Conservation (phyloP, 208 protist genomes). For the Leishmania arabica region DNA sequence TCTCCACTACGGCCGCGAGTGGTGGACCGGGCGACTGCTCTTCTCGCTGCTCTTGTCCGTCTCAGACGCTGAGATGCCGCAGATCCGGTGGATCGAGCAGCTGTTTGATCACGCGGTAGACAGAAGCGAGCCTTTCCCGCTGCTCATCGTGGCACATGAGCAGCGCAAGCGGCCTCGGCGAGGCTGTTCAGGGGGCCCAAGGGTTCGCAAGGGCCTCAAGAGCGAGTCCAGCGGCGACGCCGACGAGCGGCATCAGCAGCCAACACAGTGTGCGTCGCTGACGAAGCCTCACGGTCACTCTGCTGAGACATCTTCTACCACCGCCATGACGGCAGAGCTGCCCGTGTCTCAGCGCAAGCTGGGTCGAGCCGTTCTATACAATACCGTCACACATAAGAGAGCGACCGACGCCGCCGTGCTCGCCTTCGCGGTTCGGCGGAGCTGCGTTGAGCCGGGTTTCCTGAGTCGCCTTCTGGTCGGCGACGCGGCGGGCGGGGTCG, state of each 20-base stretch:
- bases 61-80: constrained; percentile 46
- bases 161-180: constrained; percentile 1
- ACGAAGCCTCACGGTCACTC: not conserved
- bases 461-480: constrained; percentile 41
- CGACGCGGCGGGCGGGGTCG: constrained; percentile 7
- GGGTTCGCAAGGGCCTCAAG: not conserved
- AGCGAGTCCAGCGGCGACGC: not conserved
- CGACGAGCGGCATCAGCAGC: not conserved
- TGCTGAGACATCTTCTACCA: not conserved
- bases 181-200: not conserved
- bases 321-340: not conserved
- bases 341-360: not conserved
- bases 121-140: constrained; percentile 54
- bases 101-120: constrained; percentile 56
- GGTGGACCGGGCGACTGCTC: constrained; percentile 83
- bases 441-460: constrained; percentile 55
- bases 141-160: constrained; percentile 37
- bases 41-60: constrained; percentile 55
- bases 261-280: not conserved
- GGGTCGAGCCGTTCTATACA: constrained; percentile 54
- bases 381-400: constrained; percentile 42
- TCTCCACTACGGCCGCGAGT: constrained; percentile 87
- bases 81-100: constrained; percentile 75
- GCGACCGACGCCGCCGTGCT: constrained; percentile 72
- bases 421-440: constrained; percentile 68